Percentiles rank a stretch among this genome's conserved stretches.
Conservation (phyloP, 169 alveolate species). For the Eimeria necatrix region DNA sequence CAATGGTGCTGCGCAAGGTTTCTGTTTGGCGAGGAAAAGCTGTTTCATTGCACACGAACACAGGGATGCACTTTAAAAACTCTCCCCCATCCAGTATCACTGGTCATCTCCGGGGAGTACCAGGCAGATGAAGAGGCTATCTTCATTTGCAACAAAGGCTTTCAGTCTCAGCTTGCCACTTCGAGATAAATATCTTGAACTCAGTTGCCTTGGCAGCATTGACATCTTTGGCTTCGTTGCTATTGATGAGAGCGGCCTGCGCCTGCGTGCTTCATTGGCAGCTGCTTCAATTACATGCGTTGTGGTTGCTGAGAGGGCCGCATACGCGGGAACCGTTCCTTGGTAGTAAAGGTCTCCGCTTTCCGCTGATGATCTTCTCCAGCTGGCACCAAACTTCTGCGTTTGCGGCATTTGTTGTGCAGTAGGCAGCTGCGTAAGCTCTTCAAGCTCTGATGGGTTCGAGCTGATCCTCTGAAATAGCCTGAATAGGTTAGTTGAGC, state of each 20-base stretch:
- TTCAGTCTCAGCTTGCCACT: constrained; percentile 55
- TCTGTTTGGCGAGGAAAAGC: too few relatives aligned
- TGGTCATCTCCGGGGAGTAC: too few relatives aligned
- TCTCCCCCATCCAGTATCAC: too few relatives aligned
- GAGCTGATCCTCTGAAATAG: constrained; percentile 49
- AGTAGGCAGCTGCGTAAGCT: constrained; percentile 30
- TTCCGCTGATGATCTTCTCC: constrained; percentile 27
- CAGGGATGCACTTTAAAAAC: too few relatives aligned
- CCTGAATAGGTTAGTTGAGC: constrained; percentile 41
- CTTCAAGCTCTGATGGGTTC: constrained; percentile 63
- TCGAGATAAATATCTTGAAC: constrained; percentile 11
- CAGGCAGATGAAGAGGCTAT: too few relatives aligned
- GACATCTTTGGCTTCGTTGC: neutral
- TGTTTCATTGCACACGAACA: too few relatives aligned
- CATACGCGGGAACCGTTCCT: constrained; percentile 31
- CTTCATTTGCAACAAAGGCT: too few relatives aligned
- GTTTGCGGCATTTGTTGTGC: neutral
- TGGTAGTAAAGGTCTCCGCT: neutral
- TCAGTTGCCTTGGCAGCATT: neutral
- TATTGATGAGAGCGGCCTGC: constrained; percentile 62
- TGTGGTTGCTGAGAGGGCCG: constrained; percentile 24
- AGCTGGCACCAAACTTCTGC: neutral
- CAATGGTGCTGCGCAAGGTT: too few relatives aligned
- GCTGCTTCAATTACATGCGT: constrained; percentile 50
- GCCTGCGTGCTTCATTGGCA: constrained; percentile 47